Percentiles rank a stretch among this genome's conserved stretches.
These are phyloP conservation scores for Rosellinia necatrix DNA, from an alignment of 2,329 filamentous ascomycete genomes.

Conservation along the genomic window DNA sequence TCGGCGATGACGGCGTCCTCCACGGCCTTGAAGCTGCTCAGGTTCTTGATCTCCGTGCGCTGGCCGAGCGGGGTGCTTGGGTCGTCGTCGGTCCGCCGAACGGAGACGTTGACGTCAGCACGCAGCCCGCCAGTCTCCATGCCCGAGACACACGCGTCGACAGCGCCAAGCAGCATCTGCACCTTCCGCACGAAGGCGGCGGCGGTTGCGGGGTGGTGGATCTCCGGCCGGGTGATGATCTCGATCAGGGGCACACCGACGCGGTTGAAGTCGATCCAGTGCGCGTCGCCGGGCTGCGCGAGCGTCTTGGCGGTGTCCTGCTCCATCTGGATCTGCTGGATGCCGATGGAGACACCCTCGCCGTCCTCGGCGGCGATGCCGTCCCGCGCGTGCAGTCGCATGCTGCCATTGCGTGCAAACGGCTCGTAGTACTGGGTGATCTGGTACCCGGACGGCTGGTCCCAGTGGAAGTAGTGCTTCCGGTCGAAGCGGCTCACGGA, in stretches of 20 bases:
- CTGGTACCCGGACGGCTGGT: conserved; percentile 95
- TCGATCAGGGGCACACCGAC: conserved; percentile 91
- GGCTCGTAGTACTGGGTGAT: conserved; percentile 93
- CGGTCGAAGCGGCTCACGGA: conserved; percentile 83
- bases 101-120: conserved; percentile 94
- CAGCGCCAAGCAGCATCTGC: conserved; percentile 76
- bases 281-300: conserved; percentile 71
- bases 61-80: conserved; percentile 65
- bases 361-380: conserved; percentile 79
- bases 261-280: conserved; percentile 91
- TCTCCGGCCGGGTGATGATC: conserved; percentile 89
- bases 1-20: conserved; percentile 94
- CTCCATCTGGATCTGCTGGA: conserved; percentile 95
- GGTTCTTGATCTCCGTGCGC: conserved; percentile 95
- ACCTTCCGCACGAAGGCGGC: conserved; percentile 89
- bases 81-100: conserved; percentile 61
- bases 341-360: conserved; percentile 72
- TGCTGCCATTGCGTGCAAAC: conserved; percentile 69
- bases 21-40: conserved; percentile 92
- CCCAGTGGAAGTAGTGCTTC: conserved; percentile 99
- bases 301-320: conserved; percentile 97
- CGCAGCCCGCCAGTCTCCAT: conserved; percentile 93
- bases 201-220: conserved; percentile 85
- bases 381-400: conserved; percentile 75
- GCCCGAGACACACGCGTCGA: conserved; percentile 84